Percentiles rank a stretch among this genome's conserved stretches.
Evolutionary conservation across 208 protist species (phyloP).

Genomic region (Strigomonas oncopelti): DNA sequence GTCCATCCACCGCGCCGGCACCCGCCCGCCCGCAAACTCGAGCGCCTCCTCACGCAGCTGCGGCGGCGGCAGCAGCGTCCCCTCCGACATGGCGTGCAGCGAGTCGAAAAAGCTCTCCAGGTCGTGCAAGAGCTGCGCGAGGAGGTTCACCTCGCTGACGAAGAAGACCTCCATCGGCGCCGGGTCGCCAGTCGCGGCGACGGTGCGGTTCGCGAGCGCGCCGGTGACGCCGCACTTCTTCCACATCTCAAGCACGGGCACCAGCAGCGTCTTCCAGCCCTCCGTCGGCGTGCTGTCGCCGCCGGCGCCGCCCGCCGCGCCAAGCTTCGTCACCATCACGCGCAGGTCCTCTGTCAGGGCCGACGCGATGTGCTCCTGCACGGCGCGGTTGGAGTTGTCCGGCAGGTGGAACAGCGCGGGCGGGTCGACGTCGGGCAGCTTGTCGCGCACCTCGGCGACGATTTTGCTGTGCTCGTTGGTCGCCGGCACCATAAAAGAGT

Average conservation of each 20-base stretch:
- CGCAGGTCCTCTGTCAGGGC: constrained; percentile 73
- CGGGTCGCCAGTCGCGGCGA: constrained; percentile 25
- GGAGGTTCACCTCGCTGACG: constrained; percentile 75
- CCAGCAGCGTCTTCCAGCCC: constrained; percentile 73
- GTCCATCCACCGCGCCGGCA: constrained; percentile 86
- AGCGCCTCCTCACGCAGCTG: constrained; percentile 63
- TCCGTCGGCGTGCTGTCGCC: constrained; percentile 54
- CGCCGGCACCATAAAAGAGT: constrained; percentile 42
- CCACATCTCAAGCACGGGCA: constrained; percentile 85
- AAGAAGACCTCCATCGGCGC: constrained; percentile 92
- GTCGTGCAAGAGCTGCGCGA: constrained; percentile 54
- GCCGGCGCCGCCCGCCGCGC: neutral
- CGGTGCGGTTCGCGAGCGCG: constrained; percentile 14
- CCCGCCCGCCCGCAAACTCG: constrained; percentile 75
- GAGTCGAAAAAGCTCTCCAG: constrained; percentile 61
- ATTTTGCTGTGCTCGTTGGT: constrained; percentile 52
- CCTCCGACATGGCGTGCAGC: constrained; percentile 76
- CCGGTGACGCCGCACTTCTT: constrained; percentile 36
- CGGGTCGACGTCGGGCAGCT: constrained; percentile 70
- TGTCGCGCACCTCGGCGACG: constrained; percentile 45
- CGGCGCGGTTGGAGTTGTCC: constrained; percentile 89
- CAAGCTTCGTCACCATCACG: constrained; percentile 34
- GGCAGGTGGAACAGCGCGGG: constrained; percentile 88
- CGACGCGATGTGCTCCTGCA: constrained; percentile 75
- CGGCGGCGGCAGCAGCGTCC: constrained; percentile 75